Evolutionary conservation across 768 basidiomycete genomes (phyloP), one percentile per base, ranked within the genome.

Genomic region (Pholiota molesta): DNA sequence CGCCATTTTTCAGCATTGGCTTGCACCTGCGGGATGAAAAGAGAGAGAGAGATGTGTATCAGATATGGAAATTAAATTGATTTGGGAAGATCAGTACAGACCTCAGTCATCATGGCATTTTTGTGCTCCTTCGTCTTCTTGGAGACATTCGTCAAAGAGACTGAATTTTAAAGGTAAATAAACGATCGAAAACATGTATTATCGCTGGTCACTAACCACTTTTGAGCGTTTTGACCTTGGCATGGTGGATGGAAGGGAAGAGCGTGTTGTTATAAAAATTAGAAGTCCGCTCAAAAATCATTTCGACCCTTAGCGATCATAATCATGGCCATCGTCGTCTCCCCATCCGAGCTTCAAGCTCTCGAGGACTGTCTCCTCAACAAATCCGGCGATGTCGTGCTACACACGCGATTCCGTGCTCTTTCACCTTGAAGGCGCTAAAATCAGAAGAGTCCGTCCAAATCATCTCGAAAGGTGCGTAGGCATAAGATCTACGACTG

Each of bases 41-140:
- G 23, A 17, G 23, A 52, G n/a, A 59, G 35, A 35, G 23, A 39
- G 28, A 31, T 31, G 29, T 29, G 44, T 52, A 62, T 11, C 19
- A 47, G 57, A 19, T 61, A 51, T 59, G 35, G 37, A 21, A 42
- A 59, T 44, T 28, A 19, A 40, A 23, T 53, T 29, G 33, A 17
- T 52, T 33, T 19, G 52, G 52, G 11, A 29, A 37, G 11, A 60
- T 52, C 40, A 17, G 37, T 62, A 74, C 84, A 44, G 60, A 94
- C 93, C 78, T 94, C 88, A 62, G 83, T 83, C 72, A 98, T 88
- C 71, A 97, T 79, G 52, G 85, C 86, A 66, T 80, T 84, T 83
- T 99, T 99, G 71, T 95, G 89, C 72, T 93, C 94, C 74, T 84
- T 91, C 26, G 91, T 94, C 83, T 97, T 96, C 76, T 97, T 95